Evolutionary conservation across 495 filamentous ascomycete species (phyloP).

Genomic region (Collariella sp.): DNA sequence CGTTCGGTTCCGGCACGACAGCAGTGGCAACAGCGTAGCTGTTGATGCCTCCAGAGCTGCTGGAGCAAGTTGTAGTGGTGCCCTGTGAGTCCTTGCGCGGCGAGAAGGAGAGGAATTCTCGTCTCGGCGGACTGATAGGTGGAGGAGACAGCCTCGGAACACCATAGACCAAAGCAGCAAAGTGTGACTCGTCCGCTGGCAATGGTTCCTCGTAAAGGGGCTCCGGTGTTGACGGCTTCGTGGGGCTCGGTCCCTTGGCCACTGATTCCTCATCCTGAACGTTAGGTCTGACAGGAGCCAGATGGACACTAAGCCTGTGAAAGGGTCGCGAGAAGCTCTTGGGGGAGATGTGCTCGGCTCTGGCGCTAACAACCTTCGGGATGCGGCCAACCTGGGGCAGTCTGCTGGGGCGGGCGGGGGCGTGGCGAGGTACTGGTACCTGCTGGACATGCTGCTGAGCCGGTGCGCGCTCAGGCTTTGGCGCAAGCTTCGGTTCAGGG

Average conservation of each 20-base stretch:
- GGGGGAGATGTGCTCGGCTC: conserved; percentile 58
- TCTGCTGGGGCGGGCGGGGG: conserved; percentile 33
- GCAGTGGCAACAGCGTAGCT: conserved; percentile 50
- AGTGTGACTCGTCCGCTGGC: conserved; percentile 9
- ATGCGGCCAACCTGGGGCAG: conserved; percentile 84
- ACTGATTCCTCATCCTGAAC: conserved; percentile 34
- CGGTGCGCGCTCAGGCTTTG: background rate
- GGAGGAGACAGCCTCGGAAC: conserved; percentile 15
- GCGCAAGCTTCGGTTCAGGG: background rate
- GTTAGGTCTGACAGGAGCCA: conserved; percentile 7
- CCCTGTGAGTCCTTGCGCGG: conserved; percentile 60
- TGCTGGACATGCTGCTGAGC: background rate
- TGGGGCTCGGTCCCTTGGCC: conserved; percentile 41
- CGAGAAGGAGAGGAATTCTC: conserved; percentile 65
- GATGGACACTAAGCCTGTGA: conserved; percentile 27
- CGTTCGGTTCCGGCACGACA: conserved; percentile 48
- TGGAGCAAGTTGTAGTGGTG: conserved; percentile 49
- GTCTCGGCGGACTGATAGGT: conserved; percentile 10
- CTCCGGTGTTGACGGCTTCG: conserved; percentile 32
- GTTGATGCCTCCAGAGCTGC: conserved; percentile 53
- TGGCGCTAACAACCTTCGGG: conserved; percentile 73
- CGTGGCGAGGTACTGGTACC: conserved; percentile 2
- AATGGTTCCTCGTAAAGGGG: conserved; percentile 22
- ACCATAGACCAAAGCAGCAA: conserved; percentile 20
- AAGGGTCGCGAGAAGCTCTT: conserved; percentile 79